Evolutionary conservation across 768 basidiomycete species (phyloP), one percentile per base, ranked within the genome.

Genomic region (Epithele typhae): DNA sequence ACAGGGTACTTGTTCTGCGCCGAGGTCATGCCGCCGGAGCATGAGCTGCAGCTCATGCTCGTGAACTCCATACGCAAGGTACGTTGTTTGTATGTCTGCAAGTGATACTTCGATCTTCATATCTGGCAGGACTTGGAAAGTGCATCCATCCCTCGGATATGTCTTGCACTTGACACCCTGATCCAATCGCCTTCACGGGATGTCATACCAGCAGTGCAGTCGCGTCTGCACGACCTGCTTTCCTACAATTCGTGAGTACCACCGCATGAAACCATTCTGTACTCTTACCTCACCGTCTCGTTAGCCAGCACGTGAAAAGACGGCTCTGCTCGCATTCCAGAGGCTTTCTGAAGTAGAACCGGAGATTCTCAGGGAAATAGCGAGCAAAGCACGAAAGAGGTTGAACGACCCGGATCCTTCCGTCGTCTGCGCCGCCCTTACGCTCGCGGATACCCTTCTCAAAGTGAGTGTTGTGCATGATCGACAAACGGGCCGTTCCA

Each of bases 51-150:
- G 41, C 69, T 93, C 19, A 90, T 93, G 84, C 73, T 92, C 18
- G 82, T 92, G 48, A 93, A 93, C 55, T 91, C 90, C 4, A 61
- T 91, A 25, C 81, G 88, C 52, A 92, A 92, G 75, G 90, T 82
- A 56, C 46, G 61, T 36, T 6, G 23, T 27, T 4, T 30, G 14
- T 4, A 12, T 5, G 14, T 30, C 27, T 30, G 8, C 14, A n/a
- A n/a, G n/a, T 30, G 7, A 14, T 7, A 30, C 27, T 7, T 14
- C 14, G 7, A 21, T 8, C 12, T 4, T 33, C 18, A 24, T 8
- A 25, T 22, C 17, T 43, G 32, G 18, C 54, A 92, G 89, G 90
- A 93, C 59, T 61, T 93, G 23, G 87, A 89, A 62, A 78, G 78
- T 42, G 51, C 69, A 3, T 66, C 70, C 2, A 53, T 77, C 35